Base-by-base conservation (phyloP, 1,284 basidiomycete genomes). In the Ustilago esculenta region DNA sequence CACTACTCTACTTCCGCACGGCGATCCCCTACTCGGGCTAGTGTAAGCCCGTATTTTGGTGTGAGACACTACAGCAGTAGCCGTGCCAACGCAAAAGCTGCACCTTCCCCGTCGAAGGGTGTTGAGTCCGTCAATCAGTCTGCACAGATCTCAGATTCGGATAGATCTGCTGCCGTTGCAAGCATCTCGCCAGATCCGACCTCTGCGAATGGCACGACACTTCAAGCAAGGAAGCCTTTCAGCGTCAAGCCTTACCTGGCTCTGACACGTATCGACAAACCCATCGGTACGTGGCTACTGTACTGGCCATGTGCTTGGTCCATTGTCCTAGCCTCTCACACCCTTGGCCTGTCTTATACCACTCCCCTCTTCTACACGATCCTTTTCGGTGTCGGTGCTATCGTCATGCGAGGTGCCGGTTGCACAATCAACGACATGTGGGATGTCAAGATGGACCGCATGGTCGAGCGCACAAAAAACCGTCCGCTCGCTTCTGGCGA, bases 401-500 rank as follows among this genome's bases (percentile, higher is more conserved):
- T 97, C 37, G 87, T 98, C 52, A 98, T 98, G 96, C 89, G 96
- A 17, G 94, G 96, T 7, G 96, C 96, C 6, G 96, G 96, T 5
- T 99, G 96, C 82, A 98, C 93, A 0, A 96, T 98, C 77, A 98
- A 98, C 81, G 96, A 99, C 81, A 90, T 99, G 89, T 98, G 96
- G 94, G 96, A 99, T 86, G 86, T 67, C 88, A 92, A 73, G 87
- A 68, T 97, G 56, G 96, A 99, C 84, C 89, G 88, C 77, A 88
- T 90, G 53, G 96, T 98, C 45, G 89, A 86, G 66, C 84, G 90
- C 46, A 91, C 90, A 5, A 87, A 86, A 71, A 81, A 83, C 4
- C 83, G 90, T 30, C 90, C 90, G 0, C 82, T 99, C 25, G 94
- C 96, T 4, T 85, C 87, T 35, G 93, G 93, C 0, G 91, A 91